Evolutionary conservation across 805 yeast species (phyloP).

Genomic region (Cyberlindnera maclurae): DNA sequence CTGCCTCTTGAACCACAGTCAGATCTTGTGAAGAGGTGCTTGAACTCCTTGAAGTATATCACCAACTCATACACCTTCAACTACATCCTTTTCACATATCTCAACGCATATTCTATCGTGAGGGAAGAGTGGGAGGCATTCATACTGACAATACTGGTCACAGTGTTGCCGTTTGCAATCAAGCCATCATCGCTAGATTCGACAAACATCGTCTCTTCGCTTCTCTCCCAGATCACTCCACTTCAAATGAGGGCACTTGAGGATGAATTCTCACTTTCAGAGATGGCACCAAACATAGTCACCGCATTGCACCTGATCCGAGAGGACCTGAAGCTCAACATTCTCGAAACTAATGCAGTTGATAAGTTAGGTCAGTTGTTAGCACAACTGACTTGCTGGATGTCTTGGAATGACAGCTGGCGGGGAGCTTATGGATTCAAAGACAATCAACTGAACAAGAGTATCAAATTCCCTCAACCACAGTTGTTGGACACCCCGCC

Average conservation of each 20-base stretch:
- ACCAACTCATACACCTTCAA: constrained; percentile 54
- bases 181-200: constrained; percentile 15
- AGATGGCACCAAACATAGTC: constrained; percentile 54
- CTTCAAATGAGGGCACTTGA: constrained; percentile 20
- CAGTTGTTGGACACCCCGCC: constrained; percentile 46
- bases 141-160: constrained; percentile 42
- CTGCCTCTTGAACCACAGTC: constrained; percentile 40
- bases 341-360: constrained; percentile 31
- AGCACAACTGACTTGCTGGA: constrained; percentile 55
- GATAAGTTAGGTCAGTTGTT: constrained; percentile 44
- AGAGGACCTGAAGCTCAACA: constrained; percentile 65
- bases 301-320: constrained; percentile 67
- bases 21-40: constrained; percentile 35
- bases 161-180: constrained; percentile 39
- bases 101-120: constrained; percentile 41
- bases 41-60: constrained; percentile 44
- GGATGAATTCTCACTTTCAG: constrained; percentile 33
- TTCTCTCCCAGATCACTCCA: constrained; percentile 7
- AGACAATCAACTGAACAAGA: constrained; percentile 28
- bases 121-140: constrained; percentile 56
- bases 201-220: constrained; percentile 8
- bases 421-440: constrained; percentile 42
- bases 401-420: constrained; percentile 75
- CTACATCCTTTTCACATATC: constrained; percentile 58
- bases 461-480: constrained; percentile 31